Percentiles rank a stretch among this genome's conserved stretches.
Evolutionary conservation across 176 grass and related monocot species (phyloP).

Genomic region (Bothriochloa decipiens): DNA sequence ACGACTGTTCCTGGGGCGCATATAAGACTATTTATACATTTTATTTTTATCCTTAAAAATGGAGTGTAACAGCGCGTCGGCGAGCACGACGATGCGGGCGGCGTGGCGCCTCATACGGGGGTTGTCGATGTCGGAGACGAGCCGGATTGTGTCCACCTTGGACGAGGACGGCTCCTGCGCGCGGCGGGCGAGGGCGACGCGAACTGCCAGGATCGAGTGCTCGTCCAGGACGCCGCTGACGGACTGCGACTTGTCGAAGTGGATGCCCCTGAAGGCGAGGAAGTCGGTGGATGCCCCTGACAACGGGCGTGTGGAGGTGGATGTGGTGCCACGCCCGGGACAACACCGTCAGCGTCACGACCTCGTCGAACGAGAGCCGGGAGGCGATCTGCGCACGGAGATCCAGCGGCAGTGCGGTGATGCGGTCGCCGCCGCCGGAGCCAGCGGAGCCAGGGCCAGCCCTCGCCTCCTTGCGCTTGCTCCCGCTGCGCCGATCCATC

Average conservation of each 20-base stretch:
- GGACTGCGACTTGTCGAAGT: not conserved
- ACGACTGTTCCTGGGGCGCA: too few species aligned
- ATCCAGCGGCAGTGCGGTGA: conserved; percentile 8
- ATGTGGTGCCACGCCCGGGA: conserved; percentile 22
- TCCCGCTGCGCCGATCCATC: too few species aligned
- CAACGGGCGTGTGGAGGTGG: conserved; percentile 10
- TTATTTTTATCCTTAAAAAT: too few species aligned
- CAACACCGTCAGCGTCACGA: not conserved
- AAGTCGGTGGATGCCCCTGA: not conserved
- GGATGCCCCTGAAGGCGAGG: not conserved
- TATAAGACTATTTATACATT: too few species aligned
- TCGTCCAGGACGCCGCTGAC: not conserved
- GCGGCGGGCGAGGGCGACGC: not conserved
- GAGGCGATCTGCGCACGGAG: conserved; percentile 23
- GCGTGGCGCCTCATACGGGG: conserved; percentile 11
- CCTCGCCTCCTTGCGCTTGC: not conserved
- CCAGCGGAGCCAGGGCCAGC: not conserved
- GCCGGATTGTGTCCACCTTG: conserved; percentile 2
- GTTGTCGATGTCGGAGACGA: not conserved
- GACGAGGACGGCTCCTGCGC: not conserved
- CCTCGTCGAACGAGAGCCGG: not conserved
- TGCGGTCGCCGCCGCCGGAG: not conserved
- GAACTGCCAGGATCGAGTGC: not conserved
- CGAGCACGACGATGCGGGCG: conserved; percentile 9
- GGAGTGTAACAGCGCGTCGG: too few species aligned